Evolutionary conservation across 805 yeast species (phyloP).

Genomic region (Spathaspora boniae): DNA sequence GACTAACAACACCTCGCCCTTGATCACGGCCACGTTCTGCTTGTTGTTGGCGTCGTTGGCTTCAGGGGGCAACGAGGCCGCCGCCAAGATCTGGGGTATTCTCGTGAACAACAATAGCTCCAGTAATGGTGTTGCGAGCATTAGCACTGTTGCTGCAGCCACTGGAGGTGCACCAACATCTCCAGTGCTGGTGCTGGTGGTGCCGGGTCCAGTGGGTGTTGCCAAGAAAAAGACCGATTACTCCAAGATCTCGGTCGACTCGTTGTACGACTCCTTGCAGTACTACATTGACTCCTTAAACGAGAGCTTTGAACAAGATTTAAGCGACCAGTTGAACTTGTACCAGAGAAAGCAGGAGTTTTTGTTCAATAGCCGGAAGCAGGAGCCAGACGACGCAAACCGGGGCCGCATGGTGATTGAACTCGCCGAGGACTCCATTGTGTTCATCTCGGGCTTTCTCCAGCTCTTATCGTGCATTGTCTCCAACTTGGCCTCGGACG

Average conservation of each 20-base stretch:
- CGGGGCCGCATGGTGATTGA: constrained; percentile 43
- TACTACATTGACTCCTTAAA: constrained; percentile 49
- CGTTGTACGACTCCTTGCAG: constrained; percentile 50
- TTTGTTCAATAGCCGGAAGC: constrained; percentile 16
- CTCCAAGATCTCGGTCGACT: constrained; percentile 51
- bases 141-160: no score
- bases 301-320: constrained; percentile 34
- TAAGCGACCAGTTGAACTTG: constrained; percentile 24
- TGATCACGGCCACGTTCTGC: constrained; percentile 79
- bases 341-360: constrained; percentile 36
- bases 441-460: constrained; percentile 70
- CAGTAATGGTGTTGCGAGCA: no score
- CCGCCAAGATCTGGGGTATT: constrained; percentile 37
- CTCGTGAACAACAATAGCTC: constrained; percentile 26
- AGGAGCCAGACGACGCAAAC: constrained; percentile 21
- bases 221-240: constrained; percentile 33
- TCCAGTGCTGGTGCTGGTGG: no score
- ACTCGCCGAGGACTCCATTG: constrained; percentile 75
- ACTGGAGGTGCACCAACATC: no score
- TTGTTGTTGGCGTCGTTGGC: constrained; percentile 75
- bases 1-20: constrained; percentile 66
- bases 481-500: constrained; percentile 23
- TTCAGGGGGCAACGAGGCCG: constrained; percentile 53
- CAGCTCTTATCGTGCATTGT: constrained; percentile 50
- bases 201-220: no score